Percentiles rank a stretch among this genome's conserved stretches.
Evolutionary conservation across 805 yeast genomes (phyloP).

Genomic region (Vanderwaltozyma yarrowii): DNA sequence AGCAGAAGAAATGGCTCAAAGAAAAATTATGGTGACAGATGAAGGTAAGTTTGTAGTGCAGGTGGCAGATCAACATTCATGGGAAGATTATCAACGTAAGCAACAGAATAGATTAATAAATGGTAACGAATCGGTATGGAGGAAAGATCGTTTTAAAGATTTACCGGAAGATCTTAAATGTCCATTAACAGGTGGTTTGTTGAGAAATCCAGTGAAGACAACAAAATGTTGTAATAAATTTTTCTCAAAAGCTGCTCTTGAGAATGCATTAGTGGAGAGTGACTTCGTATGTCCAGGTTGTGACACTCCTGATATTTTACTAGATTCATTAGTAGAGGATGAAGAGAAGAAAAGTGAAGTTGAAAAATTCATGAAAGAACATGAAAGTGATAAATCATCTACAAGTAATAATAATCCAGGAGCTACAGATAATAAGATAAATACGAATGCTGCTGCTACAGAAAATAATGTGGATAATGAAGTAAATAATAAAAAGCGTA

Average conservation of each 20-base stretch:
- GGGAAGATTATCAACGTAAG: slow-evolving; percentile 79
- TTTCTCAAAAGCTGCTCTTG: slow-evolving; percentile 53
- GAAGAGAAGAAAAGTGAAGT: slow-evolving; percentile 48
- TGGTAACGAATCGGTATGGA: slow-evolving; percentile 36
- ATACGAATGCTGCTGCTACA: no score
- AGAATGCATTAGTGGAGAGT: slow-evolving; percentile 57
- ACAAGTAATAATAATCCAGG: slow-evolving; percentile 5
- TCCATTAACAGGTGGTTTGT: slow-evolving; percentile 56
- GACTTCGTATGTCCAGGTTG: slow-evolving; percentile 93
- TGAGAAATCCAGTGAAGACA: slow-evolving; percentile 66
- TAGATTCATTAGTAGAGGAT: slow-evolving; percentile 62
- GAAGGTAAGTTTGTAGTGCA: slow-evolving; percentile 94
- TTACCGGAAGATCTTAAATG: slow-evolving; percentile 54
- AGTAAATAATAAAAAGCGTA: slow-evolving; percentile 5
- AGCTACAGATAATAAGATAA: slow-evolving; percentile 1
- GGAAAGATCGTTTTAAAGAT: slow-evolving; percentile 34
- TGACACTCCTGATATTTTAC: slow-evolving; percentile 55
- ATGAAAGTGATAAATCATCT: slow-evolving; percentile 16
- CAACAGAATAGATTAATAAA: slow-evolving; percentile 26
- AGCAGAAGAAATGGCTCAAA: slow-evolving; percentile 46
- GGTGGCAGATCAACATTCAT: slow-evolving; percentile 85
- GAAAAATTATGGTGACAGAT: slow-evolving; percentile 74
- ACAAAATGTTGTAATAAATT: slow-evolving; percentile 61
- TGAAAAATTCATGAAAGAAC: slow-evolving; percentile 37
- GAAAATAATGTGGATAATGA: slow-evolving; percentile 4